Evolutionary conservation across 805 yeast genomes (phyloP).

Genomic region (Candida orba): DNA sequence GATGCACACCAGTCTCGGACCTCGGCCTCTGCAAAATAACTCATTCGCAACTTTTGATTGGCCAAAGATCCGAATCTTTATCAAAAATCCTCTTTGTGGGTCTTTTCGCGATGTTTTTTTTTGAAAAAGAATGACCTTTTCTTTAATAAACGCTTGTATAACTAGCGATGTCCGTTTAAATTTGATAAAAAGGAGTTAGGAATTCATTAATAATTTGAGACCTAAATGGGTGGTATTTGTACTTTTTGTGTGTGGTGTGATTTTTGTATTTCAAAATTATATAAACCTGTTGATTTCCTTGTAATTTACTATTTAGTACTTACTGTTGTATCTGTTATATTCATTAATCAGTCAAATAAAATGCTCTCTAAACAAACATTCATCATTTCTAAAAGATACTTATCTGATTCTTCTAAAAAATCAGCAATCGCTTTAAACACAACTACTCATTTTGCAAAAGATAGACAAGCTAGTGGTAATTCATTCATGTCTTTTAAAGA

Average conservation of each 20-base stretch:
- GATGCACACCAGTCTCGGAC: too few relatives aligned
- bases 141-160: neutral
- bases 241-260: too few relatives aligned
- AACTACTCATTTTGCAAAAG: conserved; percentile 1
- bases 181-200: neutral
- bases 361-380: neutral
- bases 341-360: too few relatives aligned
- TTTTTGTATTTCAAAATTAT: neutral
- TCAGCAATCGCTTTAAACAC: conserved; percentile 17
- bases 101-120: neutral
- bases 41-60: too few relatives aligned
- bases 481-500: conserved; percentile 30
- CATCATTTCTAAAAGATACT: neutral
- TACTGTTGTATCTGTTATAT: too few relatives aligned
- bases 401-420: conserved; percentile 6
- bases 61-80: neutral
- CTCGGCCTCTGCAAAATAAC: too few relatives aligned
- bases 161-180: neutral
- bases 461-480: conserved; percentile 22
- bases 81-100: neutral
- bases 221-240: too few relatives aligned
- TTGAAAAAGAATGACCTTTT: neutral
- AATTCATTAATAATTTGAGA: neutral
- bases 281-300: neutral
- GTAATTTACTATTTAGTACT: too few relatives aligned